Percentiles rank a stretch among this genome's conserved stretches.
Evolutionary conservation across 805 yeast genomes (phyloP).

Genomic region (Wickerhamomyces ciferrii): DNA sequence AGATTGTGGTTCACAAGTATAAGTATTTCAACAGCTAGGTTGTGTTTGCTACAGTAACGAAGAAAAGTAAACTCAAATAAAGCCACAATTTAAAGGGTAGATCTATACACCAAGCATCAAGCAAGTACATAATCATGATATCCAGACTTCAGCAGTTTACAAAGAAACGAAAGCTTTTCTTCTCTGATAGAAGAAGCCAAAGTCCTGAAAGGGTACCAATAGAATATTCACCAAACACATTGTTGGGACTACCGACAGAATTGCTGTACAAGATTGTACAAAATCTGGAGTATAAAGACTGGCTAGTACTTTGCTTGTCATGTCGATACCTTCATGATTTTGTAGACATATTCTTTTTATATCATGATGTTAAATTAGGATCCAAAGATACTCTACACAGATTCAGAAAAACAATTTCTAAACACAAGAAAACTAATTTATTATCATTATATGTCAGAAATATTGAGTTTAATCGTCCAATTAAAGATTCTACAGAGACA

Average conservation of each 20-base stretch:
- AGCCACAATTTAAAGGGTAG: neutral
- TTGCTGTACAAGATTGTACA: conserved; percentile 30
- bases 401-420: conserved; percentile 31
- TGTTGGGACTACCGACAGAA: conserved; percentile 40
- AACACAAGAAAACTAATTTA: conserved; percentile 23
- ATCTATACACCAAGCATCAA: neutral
- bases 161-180: neutral
- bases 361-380: conserved; percentile 26
- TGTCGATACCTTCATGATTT: conserved; percentile 33
- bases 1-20: no score
- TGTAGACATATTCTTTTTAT: conserved; percentile 32
- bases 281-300: conserved; percentile 17
- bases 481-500: conserved; percentile 8
- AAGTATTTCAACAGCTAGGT: no score
- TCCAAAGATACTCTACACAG: conserved; percentile 11
- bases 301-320: conserved; percentile 25
- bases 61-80: no score
- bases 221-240: conserved; percentile 26
- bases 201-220: neutral
- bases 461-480: conserved; percentile 14
- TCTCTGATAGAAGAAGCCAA: neutral
- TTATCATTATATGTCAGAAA: conserved; percentile 17
- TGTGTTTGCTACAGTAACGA: no score
- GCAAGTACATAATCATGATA: neutral
- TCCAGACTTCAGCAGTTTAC: neutral